Percentiles rank a stretch among this genome's conserved stretches.
Conservation (phyloP, 2,329 filamentous ascomycete species). For the Sclerotiophoma versabilis region DNA sequence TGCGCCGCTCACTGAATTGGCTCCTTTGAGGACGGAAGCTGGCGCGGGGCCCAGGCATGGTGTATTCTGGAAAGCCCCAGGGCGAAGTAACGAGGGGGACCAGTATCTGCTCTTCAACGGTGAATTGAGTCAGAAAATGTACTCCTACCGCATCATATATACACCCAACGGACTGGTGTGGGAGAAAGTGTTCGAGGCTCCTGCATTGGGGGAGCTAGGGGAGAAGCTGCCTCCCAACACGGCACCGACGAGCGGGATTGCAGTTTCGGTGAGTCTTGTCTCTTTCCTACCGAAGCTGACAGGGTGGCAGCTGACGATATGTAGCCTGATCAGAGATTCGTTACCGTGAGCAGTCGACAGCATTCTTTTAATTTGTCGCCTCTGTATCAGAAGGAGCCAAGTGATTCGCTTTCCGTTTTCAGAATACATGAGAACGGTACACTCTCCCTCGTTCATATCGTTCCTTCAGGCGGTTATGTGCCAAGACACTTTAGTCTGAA, state of each 20-base stretch:
- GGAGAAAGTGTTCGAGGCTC: slow-evolving; percentile 4
- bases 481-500: slow-evolving; percentile 74
- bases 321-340: slow-evolving; percentile 58
- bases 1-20: slow-evolving; percentile 54
- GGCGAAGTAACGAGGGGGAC: background rate
- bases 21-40: slow-evolving; percentile 53
- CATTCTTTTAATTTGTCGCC: slow-evolving; percentile 60
- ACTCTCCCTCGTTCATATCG: slow-evolving; percentile 62
- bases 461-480: slow-evolving; percentile 66
- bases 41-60: slow-evolving; percentile 70
- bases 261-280: slow-evolving; percentile 15
- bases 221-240: slow-evolving; percentile 9
- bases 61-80: slow-evolving; percentile 56
- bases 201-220: slow-evolving; percentile 7
- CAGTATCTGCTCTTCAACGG: slow-evolving; percentile 23
- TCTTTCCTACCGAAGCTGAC: background rate
- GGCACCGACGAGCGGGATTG: slow-evolving; percentile 25
- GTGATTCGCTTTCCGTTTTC: slow-evolving; percentile 66
- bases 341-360: slow-evolving; percentile 71
- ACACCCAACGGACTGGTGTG: slow-evolving; percentile 7
- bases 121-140: slow-evolving; percentile 22
- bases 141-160: slow-evolving; percentile 19
- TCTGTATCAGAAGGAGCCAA: slow-evolving; percentile 24
- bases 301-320: background rate
- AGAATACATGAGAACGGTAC: slow-evolving; percentile 53